Evolutionary conservation across 2,329 filamentous ascomycete species (phyloP).

Genomic region (Ophiostoma triangulosporum): DNA sequence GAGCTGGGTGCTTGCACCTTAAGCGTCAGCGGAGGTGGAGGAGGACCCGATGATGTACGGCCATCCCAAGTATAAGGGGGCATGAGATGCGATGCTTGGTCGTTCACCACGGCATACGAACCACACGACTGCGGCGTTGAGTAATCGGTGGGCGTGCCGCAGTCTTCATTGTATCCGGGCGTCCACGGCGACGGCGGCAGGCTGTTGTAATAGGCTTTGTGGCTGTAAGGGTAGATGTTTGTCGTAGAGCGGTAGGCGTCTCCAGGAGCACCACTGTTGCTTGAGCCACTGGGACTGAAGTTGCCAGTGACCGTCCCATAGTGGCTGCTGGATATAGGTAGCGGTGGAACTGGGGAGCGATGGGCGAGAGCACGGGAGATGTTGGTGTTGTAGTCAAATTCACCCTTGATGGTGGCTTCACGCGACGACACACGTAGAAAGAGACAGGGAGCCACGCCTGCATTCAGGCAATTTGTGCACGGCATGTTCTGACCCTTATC

Average conservation of each 20-base stretch:
- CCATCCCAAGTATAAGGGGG: conserved; percentile 1
- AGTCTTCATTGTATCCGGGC: conserved; percentile 1
- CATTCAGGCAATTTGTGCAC: conserved; percentile 72
- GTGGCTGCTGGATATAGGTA: neutral
- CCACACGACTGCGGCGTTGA: neutral
- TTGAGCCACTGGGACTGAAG: neutral
- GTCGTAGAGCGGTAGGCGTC: conserved; percentile 1
- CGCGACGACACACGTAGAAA: conserved; percentile 51
- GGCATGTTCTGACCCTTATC: conserved; percentile 61
- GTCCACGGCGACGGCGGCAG: conserved; percentile 1
- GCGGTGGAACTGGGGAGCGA: neutral
- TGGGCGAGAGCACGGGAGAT: conserved; percentile 4
- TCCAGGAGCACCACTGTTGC: neutral
- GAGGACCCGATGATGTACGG: neutral
- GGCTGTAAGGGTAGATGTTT: conserved; percentile 1
- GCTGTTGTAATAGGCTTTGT: conserved; percentile 4
- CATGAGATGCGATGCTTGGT: neutral
- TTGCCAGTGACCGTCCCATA: neutral
- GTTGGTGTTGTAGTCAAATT: conserved; percentile 6
- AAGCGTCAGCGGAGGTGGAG: neutral
- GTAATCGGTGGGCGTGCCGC: conserved; percentile 1
- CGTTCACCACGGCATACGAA: neutral
- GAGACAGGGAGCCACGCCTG: conserved; percentile 57
- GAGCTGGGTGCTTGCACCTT: neutral
- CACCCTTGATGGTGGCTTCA: conserved; percentile 6